These are phyloP conservation scores for Colletotrichum tropicicola DNA, from an alignment of 2,329 filamentous ascomycete genomes.

Conservation along the genomic window DNA sequence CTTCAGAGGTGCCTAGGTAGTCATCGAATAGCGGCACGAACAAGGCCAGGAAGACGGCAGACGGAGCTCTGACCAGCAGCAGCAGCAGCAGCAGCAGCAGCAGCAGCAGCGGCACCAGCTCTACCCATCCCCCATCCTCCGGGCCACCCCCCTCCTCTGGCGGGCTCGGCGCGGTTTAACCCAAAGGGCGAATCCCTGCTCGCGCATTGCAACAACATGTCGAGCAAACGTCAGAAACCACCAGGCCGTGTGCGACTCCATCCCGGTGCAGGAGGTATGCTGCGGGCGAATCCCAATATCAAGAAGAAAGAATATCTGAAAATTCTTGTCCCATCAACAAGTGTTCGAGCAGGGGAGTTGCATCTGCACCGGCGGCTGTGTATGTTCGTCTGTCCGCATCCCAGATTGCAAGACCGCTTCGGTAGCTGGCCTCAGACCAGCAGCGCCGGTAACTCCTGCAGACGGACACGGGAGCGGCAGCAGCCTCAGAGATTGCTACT, in stretches of 20 bases:
- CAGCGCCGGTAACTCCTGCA: background rate
- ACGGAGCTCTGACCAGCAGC: conserved; percentile 23
- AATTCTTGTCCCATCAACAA: background rate
- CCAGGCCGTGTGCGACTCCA: background rate
- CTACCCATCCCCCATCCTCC: background rate
- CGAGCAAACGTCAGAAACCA: conserved; percentile 19
- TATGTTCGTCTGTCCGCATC: background rate
- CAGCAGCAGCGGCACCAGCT: conserved; percentile 3
- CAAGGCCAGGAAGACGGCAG: background rate
- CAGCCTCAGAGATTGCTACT: background rate
- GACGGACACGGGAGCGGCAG: background rate
- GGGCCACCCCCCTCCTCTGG: background rate
- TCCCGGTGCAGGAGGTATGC: conserved; percentile 1
- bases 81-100: background rate
- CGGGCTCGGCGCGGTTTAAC: conserved; percentile 8
- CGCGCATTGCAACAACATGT: conserved; percentile 5
- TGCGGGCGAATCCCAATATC: conserved; percentile 2
- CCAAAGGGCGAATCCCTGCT: conserved; percentile 21
- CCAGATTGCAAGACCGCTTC: background rate
- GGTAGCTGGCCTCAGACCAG: background rate
- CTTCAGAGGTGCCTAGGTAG: background rate
- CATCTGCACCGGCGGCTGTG: background rate
- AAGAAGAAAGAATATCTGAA: background rate
- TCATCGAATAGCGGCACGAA: background rate
- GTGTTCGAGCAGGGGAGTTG: background rate